These are phyloP conservation scores for Thalassiosira gravida DNA, from an alignment of 352 stramenopile species.

Conservation along the genomic window DNA sequence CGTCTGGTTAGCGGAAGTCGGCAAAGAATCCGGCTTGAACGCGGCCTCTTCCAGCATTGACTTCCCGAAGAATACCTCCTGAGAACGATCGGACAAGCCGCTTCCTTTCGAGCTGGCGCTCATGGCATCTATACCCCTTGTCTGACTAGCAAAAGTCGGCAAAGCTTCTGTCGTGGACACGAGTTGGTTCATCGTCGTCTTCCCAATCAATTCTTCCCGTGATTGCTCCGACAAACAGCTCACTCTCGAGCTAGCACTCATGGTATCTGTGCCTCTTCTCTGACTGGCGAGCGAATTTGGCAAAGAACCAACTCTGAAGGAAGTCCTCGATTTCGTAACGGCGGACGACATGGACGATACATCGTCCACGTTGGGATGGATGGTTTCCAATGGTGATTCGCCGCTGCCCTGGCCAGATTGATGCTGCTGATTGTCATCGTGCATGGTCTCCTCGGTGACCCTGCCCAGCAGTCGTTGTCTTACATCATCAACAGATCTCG, in stretches of 20 bases:
- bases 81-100: not conserved
- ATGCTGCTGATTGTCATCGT: not conserved
- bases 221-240: not conserved
- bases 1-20: not conserved
- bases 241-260: conserved; percentile 1
- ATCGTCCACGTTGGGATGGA: conserved; percentile 27
- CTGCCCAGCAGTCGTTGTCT: not conserved
- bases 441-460: conserved; percentile 2
- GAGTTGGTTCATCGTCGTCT: no score
- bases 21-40: not conserved
- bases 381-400: conserved; percentile 32
- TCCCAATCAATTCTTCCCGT: no score
- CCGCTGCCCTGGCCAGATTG: conserved; percentile 8
- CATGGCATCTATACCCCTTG: conserved; percentile 4
- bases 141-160: not conserved
- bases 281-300: no score
- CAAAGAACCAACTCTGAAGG: conserved; percentile 12
- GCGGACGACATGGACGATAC: conserved; percentile 49
- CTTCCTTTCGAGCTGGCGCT: not conserved
- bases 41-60: no score
- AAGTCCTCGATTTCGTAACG: conserved; percentile 38
- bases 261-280: conserved; percentile 4
- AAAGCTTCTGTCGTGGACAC: not conserved
- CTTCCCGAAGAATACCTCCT: conserved; percentile 6
- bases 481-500: conserved; percentile 4